phyloP scores from a whole-genome alignment of 2,329 filamentous ascomycete species.

The Phoma sp. region DNA sequence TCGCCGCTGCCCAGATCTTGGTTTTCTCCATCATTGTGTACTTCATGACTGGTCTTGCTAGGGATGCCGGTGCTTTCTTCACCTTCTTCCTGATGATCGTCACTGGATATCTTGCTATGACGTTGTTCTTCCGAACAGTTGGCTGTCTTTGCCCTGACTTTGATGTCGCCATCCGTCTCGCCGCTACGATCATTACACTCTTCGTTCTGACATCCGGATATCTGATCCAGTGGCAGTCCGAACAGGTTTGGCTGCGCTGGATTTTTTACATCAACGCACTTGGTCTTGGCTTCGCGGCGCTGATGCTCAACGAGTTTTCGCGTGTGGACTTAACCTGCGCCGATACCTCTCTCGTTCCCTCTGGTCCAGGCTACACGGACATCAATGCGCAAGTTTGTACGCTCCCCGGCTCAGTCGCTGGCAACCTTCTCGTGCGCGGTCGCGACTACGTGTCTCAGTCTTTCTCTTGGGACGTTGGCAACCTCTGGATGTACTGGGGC shows the following conservation, averaged over 20 bases:
- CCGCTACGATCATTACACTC: conserved; percentile 78
- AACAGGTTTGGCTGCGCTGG: conserved; percentile 83
- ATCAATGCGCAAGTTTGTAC: conserved; percentile 82
- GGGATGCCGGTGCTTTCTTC: conserved; percentile 56
- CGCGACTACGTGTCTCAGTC: conserved; percentile 70
- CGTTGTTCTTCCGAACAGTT: conserved; percentile 53
- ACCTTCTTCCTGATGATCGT: conserved; percentile 55
- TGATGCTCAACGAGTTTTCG: conserved; percentile 90
- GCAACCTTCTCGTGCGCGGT: conserved; percentile 69
- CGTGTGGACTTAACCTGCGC: conserved; percentile 72
- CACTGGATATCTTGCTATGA: conserved; percentile 52
- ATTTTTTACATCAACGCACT: conserved; percentile 82
- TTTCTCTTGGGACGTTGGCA: conserved; percentile 69
- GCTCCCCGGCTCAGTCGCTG: conserved; percentile 71
- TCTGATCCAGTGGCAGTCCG: conserved; percentile 76
- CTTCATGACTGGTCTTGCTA: conserved; percentile 56
- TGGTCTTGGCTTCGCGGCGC: conserved; percentile 73
- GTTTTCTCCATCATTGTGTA: conserved; percentile 56
- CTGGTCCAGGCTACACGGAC: conserved; percentile 71
- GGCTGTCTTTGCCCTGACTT: conserved; percentile 80
- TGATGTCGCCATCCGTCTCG: conserved; percentile 81
- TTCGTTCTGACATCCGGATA: conserved; percentile 84
- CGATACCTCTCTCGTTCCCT: conserved; percentile 71
- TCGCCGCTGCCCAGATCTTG: conserved; percentile 71
- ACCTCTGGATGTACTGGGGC: conserved; percentile 70